Evolutionary conservation across 352 stramenopile species (phyloP).

Genomic region (Globisporangium lucens): DNA sequence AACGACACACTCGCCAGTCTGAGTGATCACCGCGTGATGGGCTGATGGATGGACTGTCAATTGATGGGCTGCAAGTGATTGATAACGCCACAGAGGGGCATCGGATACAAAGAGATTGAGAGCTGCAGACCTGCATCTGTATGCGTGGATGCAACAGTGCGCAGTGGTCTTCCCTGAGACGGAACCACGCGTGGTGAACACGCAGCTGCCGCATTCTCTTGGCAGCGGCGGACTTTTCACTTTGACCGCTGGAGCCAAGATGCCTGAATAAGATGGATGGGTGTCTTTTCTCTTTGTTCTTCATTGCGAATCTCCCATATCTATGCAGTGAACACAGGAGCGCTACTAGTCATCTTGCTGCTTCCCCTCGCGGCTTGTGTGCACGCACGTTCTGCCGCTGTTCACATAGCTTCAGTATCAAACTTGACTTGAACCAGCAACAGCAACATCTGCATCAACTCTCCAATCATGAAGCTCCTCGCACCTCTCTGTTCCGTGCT

Average conservation of each 20-base stretch:
- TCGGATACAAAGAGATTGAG: neutral
- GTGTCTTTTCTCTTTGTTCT: neutral
- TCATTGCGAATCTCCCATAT: neutral
- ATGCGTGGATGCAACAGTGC: neutral
- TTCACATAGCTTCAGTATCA: neutral
- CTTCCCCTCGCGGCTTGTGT: neutral
- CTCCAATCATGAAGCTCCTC: slow-evolving; percentile 13
- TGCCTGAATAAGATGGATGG: slow-evolving; percentile 5
- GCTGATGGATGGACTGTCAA: neutral
- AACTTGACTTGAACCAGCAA: slow-evolving; percentile 8
- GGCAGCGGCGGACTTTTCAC: neutral
- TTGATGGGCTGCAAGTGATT: neutral
- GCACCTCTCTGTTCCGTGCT: neutral
- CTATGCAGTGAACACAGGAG: neutral
- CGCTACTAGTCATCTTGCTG: neutral
- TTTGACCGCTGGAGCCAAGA: neutral
- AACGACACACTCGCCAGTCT: neutral
- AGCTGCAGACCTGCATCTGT: neutral
- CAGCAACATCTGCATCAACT: neutral
- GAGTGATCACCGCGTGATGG: neutral
- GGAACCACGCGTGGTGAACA: neutral
- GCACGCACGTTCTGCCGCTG: neutral
- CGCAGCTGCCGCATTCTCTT: slow-evolving; percentile 7
- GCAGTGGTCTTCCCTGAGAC: slow-evolving; percentile 11
- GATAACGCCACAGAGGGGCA: neutral